phyloP scores from a whole-genome alignment of 2,329 filamentous ascomycete genomes.

The Pseudocercospora fijiensis region DNA sequence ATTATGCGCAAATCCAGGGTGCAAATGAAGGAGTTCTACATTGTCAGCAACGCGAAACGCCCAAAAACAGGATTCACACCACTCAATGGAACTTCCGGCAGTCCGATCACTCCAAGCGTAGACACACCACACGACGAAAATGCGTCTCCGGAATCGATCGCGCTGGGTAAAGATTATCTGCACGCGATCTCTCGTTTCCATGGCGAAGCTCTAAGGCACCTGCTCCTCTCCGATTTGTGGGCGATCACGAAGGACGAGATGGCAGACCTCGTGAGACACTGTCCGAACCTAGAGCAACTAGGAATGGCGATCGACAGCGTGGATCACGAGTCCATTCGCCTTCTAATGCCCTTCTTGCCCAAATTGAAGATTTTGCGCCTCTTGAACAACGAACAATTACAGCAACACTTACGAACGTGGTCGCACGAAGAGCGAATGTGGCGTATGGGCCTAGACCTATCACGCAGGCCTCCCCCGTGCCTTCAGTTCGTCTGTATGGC shows the following conservation, averaged over 20 bases:
- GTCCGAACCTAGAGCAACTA: constrained; percentile 60
- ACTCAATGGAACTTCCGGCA: not conserved
- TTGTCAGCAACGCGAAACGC: constrained; percentile 40
- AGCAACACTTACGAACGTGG: constrained; percentile 18
- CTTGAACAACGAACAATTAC: constrained; percentile 34
- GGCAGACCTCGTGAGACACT: constrained; percentile 52
- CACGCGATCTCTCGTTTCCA: constrained; percentile 53
- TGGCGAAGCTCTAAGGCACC: constrained; percentile 53
- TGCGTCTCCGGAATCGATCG: constrained; percentile 32
- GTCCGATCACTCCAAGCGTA: constrained; percentile 29
- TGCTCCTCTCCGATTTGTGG: constrained; percentile 59
- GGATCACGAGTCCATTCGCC: constrained; percentile 46
- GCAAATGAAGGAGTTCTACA: constrained; percentile 45
- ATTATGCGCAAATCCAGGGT: constrained; percentile 37
- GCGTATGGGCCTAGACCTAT: constrained; percentile 33
- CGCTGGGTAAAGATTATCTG: constrained; percentile 48
- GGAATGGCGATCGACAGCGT: constrained; percentile 57
- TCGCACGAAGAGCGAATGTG: constrained; percentile 34
- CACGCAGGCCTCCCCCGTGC: constrained; percentile 16
- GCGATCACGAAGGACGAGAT: constrained; percentile 51
- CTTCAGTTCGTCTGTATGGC: constrained; percentile 45
- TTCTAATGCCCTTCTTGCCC: constrained; percentile 40
- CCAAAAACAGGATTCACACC: constrained; percentile 26
- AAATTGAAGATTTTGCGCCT: constrained; percentile 46
- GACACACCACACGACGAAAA: constrained; percentile 15